These are phyloP conservation scores for Lunularia cruciata DNA, from an alignment of 225 moss, liverwort and hornwort species.

Conservation along the genomic window DNA sequence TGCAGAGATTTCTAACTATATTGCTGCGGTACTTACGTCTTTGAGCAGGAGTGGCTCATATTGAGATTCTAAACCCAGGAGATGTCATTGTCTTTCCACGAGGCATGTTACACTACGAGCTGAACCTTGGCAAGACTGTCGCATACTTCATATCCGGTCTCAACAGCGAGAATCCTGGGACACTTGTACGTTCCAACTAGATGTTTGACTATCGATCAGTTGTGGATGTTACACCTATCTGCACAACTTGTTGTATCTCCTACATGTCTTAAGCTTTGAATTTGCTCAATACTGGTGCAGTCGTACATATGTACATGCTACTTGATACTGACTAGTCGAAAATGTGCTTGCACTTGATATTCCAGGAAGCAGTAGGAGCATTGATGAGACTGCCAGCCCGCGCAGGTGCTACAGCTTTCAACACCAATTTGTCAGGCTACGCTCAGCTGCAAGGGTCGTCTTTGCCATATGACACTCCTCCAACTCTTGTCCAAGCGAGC, in stretches of 20 bases:
- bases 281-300: background rate
- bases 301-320: background rate
- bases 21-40: no score
- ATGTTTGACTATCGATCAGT: background rate
- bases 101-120: conserved; percentile 16
- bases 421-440: background rate
- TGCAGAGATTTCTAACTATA: no score
- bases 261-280: background rate
- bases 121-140: conserved; percentile 7
- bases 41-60: conserved; percentile 20
- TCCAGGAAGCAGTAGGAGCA: background rate
- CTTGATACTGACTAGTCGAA: background rate
- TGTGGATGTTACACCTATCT: background rate
- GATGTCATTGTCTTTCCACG: conserved; percentile 21
- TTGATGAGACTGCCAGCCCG: conserved; percentile 12
- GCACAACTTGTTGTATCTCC: background rate
- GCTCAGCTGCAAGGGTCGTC: background rate
- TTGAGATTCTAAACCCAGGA: conserved; percentile 17
- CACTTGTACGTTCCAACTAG: conserved; percentile 2
- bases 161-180: conserved; percentile 19
- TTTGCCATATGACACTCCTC: background rate
- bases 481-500: background rate
- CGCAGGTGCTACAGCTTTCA: conserved; percentile 20
- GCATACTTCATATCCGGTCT: conserved; percentile 10
- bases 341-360: no score